A percentile compares a stretch with the other conserved stretches of the same genome.
Evolutionary conservation across 2,329 filamentous ascomycete genomes (phyloP).

Genomic region (Ophiocordyceps robertsii): DNA sequence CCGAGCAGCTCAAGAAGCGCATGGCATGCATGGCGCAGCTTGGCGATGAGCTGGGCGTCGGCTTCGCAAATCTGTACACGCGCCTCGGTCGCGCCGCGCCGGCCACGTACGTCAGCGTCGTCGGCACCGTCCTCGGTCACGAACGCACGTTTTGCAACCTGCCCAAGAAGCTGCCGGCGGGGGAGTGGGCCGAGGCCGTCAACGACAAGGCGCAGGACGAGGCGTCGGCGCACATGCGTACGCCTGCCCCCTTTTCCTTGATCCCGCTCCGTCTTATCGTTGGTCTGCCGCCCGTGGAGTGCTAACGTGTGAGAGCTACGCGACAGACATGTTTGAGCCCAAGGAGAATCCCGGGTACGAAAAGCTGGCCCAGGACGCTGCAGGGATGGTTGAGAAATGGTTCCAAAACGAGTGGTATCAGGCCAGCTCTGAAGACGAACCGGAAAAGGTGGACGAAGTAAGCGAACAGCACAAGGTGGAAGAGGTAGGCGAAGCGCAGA

Average conservation of each 20-base stretch:
- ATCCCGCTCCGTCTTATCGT: not conserved
- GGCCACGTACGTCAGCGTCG: slow-evolving; percentile 36
- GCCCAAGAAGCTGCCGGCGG: slow-evolving; percentile 41
- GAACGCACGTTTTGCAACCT: slow-evolving; percentile 83
- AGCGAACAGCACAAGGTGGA: no score
- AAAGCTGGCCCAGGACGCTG: slow-evolving; percentile 50
- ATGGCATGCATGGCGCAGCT: slow-evolving; percentile 55
- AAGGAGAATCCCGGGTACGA: slow-evolving; percentile 61
- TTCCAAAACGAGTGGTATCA: slow-evolving; percentile 53
- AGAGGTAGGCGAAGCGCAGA: no score
- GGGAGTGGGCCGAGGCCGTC: slow-evolving; percentile 54
- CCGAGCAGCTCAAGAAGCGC: slow-evolving; percentile 65
- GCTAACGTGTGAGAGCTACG: not conserved
- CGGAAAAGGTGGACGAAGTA: not conserved
- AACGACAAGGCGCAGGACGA: slow-evolving; percentile 76
- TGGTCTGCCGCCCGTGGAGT: slow-evolving; percentile 1
- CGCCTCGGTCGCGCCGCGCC: slow-evolving; percentile 58
- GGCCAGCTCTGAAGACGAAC: slow-evolving; percentile 26
- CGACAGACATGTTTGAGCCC: slow-evolving; percentile 56
- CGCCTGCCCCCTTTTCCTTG: slow-evolving; percentile 5
- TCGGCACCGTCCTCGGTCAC: slow-evolving; percentile 47
- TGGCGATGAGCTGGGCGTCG: slow-evolving; percentile 51
- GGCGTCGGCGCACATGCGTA: slow-evolving; percentile 63
- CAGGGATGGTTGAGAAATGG: slow-evolving; percentile 53
- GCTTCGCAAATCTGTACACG: slow-evolving; percentile 81